Conservation (phyloP, 2,329 filamentous ascomycete genomes). For the Rasamsonia emersonii region DNA sequence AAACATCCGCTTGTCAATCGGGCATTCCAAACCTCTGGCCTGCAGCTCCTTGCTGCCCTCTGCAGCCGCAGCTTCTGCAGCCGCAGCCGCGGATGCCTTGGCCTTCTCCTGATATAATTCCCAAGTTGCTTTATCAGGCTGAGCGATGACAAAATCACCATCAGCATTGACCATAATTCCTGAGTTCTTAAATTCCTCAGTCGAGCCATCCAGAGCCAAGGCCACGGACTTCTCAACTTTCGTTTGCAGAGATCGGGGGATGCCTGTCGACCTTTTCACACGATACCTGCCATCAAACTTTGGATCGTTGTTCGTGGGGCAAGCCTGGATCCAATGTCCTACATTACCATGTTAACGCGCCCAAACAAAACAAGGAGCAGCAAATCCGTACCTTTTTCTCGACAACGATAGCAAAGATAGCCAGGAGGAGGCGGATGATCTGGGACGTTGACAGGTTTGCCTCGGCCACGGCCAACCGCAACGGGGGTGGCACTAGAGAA, state of each 20-base stretch:
- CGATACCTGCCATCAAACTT: constrained; percentile 89
- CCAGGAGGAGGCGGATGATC: constrained; percentile 88
- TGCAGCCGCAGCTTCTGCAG: constrained; percentile 67
- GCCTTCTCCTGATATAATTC: constrained; percentile 93
- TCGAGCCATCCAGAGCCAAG: constrained; percentile 62
- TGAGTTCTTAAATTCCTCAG: constrained; percentile 72
- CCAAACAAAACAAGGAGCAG: too few relatives aligned
- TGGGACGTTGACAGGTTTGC: constrained; percentile 58
- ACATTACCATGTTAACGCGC: constrained; percentile 16
- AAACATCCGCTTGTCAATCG: constrained; percentile 96
- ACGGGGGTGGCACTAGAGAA: constrained; percentile 36
- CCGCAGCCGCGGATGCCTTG: constrained; percentile 74
- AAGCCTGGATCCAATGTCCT: constrained; percentile 97
- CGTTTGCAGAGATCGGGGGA: constrained; percentile 89
- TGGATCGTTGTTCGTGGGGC: constrained; percentile 96
- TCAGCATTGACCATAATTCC: constrained; percentile 97
- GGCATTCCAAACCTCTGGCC: constrained; percentile 81
- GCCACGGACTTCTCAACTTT: constrained; percentile 86
- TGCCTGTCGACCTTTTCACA: constrained; percentile 93
- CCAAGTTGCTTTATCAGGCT: constrained; percentile 93
- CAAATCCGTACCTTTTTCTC: constrained; percentile 64
- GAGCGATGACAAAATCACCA: constrained; percentile 93
- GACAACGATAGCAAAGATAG: constrained; percentile 93
- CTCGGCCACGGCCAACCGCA: constrained; percentile 30
- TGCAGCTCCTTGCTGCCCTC: constrained; percentile 78